Conservation (phyloP, 2,329 filamentous ascomycete genomes). For the Fusarium graminum region DNA sequence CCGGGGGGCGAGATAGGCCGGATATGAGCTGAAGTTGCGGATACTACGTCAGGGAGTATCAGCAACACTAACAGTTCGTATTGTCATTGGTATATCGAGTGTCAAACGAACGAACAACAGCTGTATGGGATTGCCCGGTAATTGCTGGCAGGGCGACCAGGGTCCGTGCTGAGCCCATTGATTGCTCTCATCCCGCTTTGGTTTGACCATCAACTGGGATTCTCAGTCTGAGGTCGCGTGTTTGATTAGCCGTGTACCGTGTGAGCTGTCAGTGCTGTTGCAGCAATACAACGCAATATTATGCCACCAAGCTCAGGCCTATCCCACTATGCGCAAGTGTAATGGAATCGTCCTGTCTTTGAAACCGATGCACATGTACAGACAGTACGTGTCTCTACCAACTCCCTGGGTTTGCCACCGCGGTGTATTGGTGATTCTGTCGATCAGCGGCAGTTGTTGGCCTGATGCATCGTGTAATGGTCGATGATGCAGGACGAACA, state of each 20-base stretch:
- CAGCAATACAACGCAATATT: constrained; percentile 6
- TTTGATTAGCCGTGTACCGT: constrained; percentile 32
- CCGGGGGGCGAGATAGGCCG: constrained; percentile 22
- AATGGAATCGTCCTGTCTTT: constrained; percentile 10
- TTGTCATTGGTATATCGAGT: constrained; percentile 13
- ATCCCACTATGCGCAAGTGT: background rate
- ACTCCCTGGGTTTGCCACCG: constrained; percentile 13
- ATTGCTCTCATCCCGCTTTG: constrained; percentile 44
- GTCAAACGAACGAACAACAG: constrained; percentile 15
- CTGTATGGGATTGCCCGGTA: constrained; percentile 26
- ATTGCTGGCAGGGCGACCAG: constrained; percentile 26
- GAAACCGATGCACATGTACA: constrained; percentile 20
- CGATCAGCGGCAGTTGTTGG: constrained; percentile 23
- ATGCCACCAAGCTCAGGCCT: background rate
- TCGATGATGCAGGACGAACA: constrained; percentile 3
- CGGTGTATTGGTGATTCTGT: constrained; percentile 27
- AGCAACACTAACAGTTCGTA: constrained; percentile 12
- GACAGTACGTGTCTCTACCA: constrained; percentile 20
- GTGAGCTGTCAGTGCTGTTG: constrained; percentile 13
- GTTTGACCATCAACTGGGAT: constrained; percentile 44
- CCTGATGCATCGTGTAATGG: constrained; percentile 11
- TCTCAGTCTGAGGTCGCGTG: constrained; percentile 23
- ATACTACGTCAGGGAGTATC: constrained; percentile 9
- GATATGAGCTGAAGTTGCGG: constrained; percentile 9
- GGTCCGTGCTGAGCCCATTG: constrained; percentile 15